Conservation (phyloP, 2,329 filamentous ascomycete genomes). For the Calycina marina region DNA sequence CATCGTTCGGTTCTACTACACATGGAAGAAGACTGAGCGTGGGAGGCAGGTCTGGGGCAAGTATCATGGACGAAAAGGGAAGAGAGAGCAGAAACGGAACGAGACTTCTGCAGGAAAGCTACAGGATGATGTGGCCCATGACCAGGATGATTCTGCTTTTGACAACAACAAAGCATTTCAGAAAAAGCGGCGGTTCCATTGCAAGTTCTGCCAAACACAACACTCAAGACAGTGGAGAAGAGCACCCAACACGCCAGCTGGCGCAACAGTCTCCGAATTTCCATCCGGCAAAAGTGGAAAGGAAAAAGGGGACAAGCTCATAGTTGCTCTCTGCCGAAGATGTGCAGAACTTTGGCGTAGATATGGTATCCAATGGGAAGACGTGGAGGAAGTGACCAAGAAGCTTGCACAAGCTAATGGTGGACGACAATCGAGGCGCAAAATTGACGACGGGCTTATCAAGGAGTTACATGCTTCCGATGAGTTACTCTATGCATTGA, state of each 20-base stretch:
- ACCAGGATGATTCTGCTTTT: slow-evolving; percentile 89
- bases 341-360: slow-evolving; percentile 91
- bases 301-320: slow-evolving; percentile 61
- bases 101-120: slow-evolving; percentile 55
- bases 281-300: slow-evolving; percentile 45
- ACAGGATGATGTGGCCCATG: slow-evolving; percentile 83
- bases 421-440: slow-evolving; percentile 72
- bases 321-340: slow-evolving; percentile 74
- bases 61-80: slow-evolving; percentile 75
- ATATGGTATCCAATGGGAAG: slow-evolving; percentile 92
- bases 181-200: slow-evolving; percentile 74
- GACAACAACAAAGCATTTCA: slow-evolving; percentile 66
- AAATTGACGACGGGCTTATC: slow-evolving; percentile 80
- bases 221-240: slow-evolving; percentile 81
- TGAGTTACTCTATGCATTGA: slow-evolving; percentile 37
- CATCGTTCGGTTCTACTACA: slow-evolving; percentile 88
- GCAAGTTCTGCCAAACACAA: slow-evolving; percentile 80
- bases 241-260: slow-evolving; percentile 63
- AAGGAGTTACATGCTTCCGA: slow-evolving; percentile 55
- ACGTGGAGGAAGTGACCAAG: slow-evolving; percentile 78
- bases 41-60: slow-evolving; percentile 84
- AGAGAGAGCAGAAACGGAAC: slow-evolving; percentile 67
- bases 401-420: slow-evolving; percentile 62
- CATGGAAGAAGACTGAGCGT: slow-evolving; percentile 88
- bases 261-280: slow-evolving; percentile 53